Conservation (phyloP, 805 yeast genomes). For the Teunomyces kruisii region DNA sequence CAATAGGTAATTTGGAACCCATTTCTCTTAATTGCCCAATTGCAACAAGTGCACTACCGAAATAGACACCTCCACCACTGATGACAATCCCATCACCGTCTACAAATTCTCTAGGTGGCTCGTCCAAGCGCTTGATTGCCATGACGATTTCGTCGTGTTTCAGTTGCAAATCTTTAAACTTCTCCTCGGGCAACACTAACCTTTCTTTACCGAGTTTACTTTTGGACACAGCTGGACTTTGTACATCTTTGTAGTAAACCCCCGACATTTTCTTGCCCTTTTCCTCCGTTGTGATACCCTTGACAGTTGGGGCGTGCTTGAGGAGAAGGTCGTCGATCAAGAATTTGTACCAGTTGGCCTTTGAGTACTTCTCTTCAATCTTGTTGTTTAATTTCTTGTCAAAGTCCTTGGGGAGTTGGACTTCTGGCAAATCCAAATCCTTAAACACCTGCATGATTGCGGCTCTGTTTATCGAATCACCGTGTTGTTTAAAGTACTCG, state of each 20-base stretch:
- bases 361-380: not conserved
- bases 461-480: slow-evolving; percentile 8
- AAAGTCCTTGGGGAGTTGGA: slow-evolving; percentile 7
- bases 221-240: slow-evolving; percentile 13
- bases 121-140: slow-evolving; percentile 21
- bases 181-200: slow-evolving; percentile 14
- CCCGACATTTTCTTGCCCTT: slow-evolving; percentile 12
- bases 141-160: slow-evolving; percentile 28
- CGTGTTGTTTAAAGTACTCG: slow-evolving; percentile 11
- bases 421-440: slow-evolving; percentile 6
- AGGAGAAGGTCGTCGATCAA: not conserved
- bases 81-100: slow-evolving; percentile 37
- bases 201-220: slow-evolving; percentile 11
- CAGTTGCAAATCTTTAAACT: slow-evolving; percentile 20
- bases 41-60: slow-evolving; percentile 29
- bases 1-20: slow-evolving; percentile 36
- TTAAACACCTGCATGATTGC: slow-evolving; percentile 15
- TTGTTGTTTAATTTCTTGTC: not conserved
- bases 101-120: slow-evolving; percentile 25
- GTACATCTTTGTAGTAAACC: slow-evolving; percentile 10
- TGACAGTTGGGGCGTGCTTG: slow-evolving; percentile 1
- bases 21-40: slow-evolving; percentile 29
- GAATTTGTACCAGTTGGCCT: not conserved
- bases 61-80: slow-evolving; percentile 25
- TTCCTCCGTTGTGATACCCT: slow-evolving; percentile 13